Evolutionary conservation across 169 alveolate species (phyloP).

Genomic region (Plasmodium malariae): DNA sequence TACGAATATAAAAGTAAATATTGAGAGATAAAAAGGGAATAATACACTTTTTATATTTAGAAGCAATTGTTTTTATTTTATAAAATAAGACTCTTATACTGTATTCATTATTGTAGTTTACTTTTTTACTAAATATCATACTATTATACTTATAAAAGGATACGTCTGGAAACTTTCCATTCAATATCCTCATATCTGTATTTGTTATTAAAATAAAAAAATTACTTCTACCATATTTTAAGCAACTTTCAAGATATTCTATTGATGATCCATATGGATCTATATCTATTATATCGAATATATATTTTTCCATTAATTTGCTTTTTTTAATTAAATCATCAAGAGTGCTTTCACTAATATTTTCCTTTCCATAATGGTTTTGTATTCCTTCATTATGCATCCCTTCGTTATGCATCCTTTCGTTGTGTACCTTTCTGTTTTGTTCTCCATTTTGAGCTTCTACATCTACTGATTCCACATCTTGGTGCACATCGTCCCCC

Average conservation of each 20-base stretch:
- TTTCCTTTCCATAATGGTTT: no score
- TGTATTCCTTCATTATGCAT: background rate
- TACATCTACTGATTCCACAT: background rate
- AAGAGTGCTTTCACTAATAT: conserved; percentile 2
- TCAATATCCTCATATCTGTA: conserved; percentile 97
- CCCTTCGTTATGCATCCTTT: background rate
- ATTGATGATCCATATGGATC: conserved; percentile 97
- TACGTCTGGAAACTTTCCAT: conserved; percentile 95
- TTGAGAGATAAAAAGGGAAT: conserved; percentile 92
- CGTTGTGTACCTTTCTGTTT: background rate
- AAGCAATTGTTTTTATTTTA: conserved; percentile 91
- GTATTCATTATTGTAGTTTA: conserved; percentile 93
- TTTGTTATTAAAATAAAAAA: conserved; percentile 94
- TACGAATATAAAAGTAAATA: conserved; percentile 95
- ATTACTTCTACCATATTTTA: conserved; percentile 92
- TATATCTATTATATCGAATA: conserved; percentile 90
- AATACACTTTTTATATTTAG: conserved; percentile 91
- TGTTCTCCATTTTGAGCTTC: background rate
- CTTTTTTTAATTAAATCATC: conserved; percentile 32
- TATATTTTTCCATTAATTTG: conserved; percentile 51
- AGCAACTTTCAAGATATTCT: conserved; percentile 93
- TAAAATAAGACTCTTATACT: conserved; percentile 91
- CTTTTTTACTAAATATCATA: conserved; percentile 87
- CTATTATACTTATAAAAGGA: conserved; percentile 96
- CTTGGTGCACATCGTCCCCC: background rate